Percentiles rank a stretch among this genome's conserved stretches.
Evolutionary conservation across 148 eudicot species (phyloP).

Genomic region (Beta vulgaris): DNA sequence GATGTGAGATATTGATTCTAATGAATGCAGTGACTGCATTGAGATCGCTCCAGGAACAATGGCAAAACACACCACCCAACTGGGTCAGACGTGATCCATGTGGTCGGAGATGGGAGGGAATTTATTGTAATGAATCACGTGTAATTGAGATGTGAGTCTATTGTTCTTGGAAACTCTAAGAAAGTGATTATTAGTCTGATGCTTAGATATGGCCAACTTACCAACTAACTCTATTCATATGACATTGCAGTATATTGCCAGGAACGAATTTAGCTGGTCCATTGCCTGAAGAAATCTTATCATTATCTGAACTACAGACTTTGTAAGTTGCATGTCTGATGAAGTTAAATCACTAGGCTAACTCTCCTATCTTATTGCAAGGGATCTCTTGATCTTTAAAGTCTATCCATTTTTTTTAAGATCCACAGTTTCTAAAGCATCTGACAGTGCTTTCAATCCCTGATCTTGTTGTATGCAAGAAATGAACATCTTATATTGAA

Average conservation of each 20-base stretch:
- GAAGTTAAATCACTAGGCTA: neutral
- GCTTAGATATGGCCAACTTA: neutral
- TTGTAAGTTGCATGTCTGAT: slow-evolving; percentile 23
- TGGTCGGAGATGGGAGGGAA: slow-evolving; percentile 37
- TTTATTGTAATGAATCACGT: slow-evolving; percentile 34
- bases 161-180: no score
- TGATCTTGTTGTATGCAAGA: no score
- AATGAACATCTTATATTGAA: neutral
- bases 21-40: slow-evolving; percentile 29
- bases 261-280: slow-evolving; percentile 32
- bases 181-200: no score
- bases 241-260: slow-evolving; percentile 28
- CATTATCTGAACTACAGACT: slow-evolving; percentile 29
- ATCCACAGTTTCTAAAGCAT: neutral
- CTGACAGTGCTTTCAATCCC: neutral
- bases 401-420: no score
- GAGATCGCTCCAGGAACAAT: slow-evolving; percentile 27
- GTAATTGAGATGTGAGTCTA: slow-evolving; percentile 28
- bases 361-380: neutral
- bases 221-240: neutral
- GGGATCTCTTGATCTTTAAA: no score
- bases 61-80: slow-evolving; percentile 36
- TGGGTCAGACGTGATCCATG: slow-evolving; percentile 37
- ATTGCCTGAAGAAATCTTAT: slow-evolving; percentile 32
- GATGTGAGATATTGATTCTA: neutral